A percentile compares a stretch with the other conserved stretches of the same genome.
phyloP scores from a whole-genome alignment of 495 filamentous ascomycete species.

The Aspergillus funiculosus region DNA sequence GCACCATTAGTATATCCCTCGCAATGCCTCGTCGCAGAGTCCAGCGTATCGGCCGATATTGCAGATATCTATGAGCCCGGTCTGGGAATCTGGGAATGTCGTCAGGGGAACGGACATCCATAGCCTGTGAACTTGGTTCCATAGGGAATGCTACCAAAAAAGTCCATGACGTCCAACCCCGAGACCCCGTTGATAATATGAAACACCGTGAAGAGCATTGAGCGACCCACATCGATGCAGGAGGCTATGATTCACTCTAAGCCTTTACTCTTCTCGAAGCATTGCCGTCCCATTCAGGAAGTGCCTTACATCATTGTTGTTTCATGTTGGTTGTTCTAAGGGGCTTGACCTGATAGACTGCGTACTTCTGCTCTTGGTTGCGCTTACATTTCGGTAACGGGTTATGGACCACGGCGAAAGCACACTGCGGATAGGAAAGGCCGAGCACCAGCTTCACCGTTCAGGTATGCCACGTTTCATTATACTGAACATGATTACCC shows the following conservation, averaged over 20 bases:
- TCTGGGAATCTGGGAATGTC: too few species aligned
- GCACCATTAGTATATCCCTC: not conserved
- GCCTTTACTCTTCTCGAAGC: slow-evolving; percentile 16
- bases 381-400: not conserved
- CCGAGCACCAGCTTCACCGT: not conserved
- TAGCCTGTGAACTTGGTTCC: not conserved
- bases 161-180: not conserved
- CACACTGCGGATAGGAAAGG: not conserved
- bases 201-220: slow-evolving; percentile 10
- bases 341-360: not conserved
- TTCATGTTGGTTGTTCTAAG: slow-evolving; percentile 1
- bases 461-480: slow-evolving; percentile 8
- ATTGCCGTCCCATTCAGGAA: slow-evolving; percentile 13
- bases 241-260: slow-evolving; percentile 11
- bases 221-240: slow-evolving; percentile 9
- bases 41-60: too few species aligned
- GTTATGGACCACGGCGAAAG: not conserved
- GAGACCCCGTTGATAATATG: slow-evolving; percentile 13
- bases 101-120: too few species aligned
- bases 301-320: slow-evolving; percentile 10
- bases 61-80: too few species aligned
- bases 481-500: not conserved
- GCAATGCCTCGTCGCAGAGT: too few species aligned
- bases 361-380: slow-evolving; percentile 1
- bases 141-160: slow-evolving; percentile 1